Percentiles rank a stretch among this genome's conserved stretches.
These are phyloP conservation scores for Vishniacozyma victoriae DNA, from an alignment of 768 basidiomycete genomes.

Conservation along the genomic window DNA sequence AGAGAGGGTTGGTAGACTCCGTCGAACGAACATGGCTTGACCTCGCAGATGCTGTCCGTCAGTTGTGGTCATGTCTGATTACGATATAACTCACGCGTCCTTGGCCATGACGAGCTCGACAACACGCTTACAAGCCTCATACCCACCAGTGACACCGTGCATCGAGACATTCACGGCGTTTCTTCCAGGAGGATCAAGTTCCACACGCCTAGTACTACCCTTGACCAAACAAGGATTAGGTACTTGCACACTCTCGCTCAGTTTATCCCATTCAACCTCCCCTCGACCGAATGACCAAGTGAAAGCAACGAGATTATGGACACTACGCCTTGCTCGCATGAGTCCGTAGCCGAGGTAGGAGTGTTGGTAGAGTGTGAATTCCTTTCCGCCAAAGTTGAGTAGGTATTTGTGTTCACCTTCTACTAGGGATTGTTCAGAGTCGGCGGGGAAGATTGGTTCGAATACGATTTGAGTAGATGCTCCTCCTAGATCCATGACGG, in stretches of 20 bases:
- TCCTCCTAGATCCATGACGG: conserved; percentile 92
- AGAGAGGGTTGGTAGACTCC: conserved; percentile 96
- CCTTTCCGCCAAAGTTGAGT: conserved; percentile 65
- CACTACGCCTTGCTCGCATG: conserved; percentile 75
- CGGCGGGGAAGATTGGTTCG: conserved; percentile 62
- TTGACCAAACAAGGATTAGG: conserved; percentile 78
- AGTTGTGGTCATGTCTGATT: background rate
- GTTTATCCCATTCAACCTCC: conserved; percentile 47
- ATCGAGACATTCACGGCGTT: conserved; percentile 66
- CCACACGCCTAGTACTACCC: conserved; percentile 60
- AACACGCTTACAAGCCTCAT: conserved; percentile 76
- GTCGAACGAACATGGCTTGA: conserved; percentile 92
- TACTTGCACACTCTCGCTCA: conserved; percentile 48
- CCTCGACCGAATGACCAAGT: conserved; percentile 54
- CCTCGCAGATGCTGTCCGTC: conserved; percentile 62
- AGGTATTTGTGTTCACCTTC: conserved; percentile 91
- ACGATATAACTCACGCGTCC: conserved; percentile 63
- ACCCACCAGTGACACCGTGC: conserved; percentile 75
- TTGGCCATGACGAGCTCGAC: conserved; percentile 89
- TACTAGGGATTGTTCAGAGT: conserved; percentile 51
- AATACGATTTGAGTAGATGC: conserved; percentile 98
- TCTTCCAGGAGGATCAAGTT: conserved; percentile 54
- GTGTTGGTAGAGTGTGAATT: conserved; percentile 83
- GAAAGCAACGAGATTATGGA: conserved; percentile 87
- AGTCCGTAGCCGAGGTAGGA: conserved; percentile 96